Conservation (phyloP, 139 green algal genomes). For the Chlorella vulgaris region DNA sequence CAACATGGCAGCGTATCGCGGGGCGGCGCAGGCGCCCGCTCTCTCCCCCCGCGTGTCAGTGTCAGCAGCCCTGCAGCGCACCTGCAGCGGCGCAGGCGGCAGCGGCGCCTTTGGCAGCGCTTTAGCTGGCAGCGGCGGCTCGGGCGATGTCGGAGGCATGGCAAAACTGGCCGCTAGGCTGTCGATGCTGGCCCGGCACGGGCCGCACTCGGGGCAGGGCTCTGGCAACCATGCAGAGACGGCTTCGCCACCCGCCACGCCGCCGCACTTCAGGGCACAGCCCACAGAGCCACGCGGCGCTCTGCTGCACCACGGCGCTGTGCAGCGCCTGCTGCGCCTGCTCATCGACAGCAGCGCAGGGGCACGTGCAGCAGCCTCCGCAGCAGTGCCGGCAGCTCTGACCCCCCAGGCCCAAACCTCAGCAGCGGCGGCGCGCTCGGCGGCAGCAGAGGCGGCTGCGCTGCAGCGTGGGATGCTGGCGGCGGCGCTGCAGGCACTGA, state of each 20-base stretch:
- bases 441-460: neutral
- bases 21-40: neutral
- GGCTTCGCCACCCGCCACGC: neutral
- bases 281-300: conserved; percentile 3
- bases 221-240: neutral
- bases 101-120: neutral
- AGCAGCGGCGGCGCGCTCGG: neutral
- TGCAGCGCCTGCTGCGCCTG: neutral
- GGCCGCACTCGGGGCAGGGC: neutral
- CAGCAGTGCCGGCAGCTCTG: neutral
- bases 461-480: conserved; percentile 1
- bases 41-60: neutral
- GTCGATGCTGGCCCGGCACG: neutral
- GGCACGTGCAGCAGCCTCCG: neutral
- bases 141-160: neutral
- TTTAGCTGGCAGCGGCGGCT: conserved; percentile 2
- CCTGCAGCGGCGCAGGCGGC: neutral
- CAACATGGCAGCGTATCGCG: conserved; percentile 8
- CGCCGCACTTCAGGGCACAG: neutral
- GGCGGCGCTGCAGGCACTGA: neutral
- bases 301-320: neutral
- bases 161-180: neutral
- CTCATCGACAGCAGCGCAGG: neutral
- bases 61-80: too few relatives aligned
- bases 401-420: neutral